These are phyloP conservation scores for Agaricus blazei DNA, from an alignment of 768 basidiomycete species.

Conservation along the genomic window DNA sequence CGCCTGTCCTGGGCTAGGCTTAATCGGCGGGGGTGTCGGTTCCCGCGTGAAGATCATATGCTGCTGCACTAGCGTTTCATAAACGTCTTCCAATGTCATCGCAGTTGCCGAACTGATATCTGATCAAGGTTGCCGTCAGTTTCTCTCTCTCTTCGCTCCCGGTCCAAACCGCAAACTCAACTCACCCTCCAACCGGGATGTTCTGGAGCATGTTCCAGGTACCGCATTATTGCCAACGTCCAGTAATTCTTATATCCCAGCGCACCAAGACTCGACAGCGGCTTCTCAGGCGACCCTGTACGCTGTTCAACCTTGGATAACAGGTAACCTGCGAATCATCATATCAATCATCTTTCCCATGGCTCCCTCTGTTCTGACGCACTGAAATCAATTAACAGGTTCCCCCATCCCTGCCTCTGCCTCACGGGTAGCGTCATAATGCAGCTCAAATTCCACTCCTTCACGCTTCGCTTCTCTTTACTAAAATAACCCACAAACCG, in stretches of 20 bases:
- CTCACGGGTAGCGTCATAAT: constrained; percentile 98
- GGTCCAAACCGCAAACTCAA: constrained; percentile 1
- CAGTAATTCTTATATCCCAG: constrained; percentile 96
- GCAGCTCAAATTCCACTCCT: constrained; percentile 97
- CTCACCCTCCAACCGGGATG: constrained; percentile 71
- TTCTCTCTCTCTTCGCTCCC: too few relatives aligned
- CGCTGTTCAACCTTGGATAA: constrained; percentile 93
- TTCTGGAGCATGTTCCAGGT: constrained; percentile 52
- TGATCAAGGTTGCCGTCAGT: constrained; percentile 20
- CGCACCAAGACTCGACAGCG: constrained; percentile 87
- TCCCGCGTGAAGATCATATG: constrained; percentile 65
- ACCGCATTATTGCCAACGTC: constrained; percentile 84
- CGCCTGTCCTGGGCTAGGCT: constrained; percentile 72
- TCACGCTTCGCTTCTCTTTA: constrained; percentile 96
- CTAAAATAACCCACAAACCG: constrained; percentile 98
- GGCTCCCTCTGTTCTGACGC: constrained; percentile 25
- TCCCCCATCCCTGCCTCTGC: constrained; percentile 95
- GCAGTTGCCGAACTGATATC: constrained; percentile 84
- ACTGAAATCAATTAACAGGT: constrained; percentile 98
- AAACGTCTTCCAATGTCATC: constrained; percentile 89
- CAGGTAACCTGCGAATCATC: constrained; percentile 68
- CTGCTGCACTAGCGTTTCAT: constrained; percentile 64
- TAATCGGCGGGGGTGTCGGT: constrained; percentile 44
- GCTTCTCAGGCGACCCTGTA: constrained; percentile 92
- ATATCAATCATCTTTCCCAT: background rate